These are phyloP conservation scores for Rosa lucieae DNA, from an alignment of 306 rosid genomes.

Conservation along the genomic window DNA sequence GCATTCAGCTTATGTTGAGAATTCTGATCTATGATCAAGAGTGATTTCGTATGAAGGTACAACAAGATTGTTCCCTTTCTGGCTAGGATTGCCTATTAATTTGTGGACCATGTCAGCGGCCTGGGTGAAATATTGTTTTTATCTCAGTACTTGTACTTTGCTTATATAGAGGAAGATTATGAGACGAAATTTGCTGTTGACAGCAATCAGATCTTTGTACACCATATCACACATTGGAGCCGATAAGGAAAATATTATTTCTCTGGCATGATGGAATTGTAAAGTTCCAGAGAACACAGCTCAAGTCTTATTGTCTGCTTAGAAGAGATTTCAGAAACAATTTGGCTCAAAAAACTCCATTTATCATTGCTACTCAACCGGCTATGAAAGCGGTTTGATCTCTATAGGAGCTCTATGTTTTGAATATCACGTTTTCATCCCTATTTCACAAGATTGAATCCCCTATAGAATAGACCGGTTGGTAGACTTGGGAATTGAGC, in stretches of 20 bases:
- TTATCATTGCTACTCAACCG: no score
- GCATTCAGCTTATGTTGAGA: conserved; percentile 49
- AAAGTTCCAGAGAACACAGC: neutral
- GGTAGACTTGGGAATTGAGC: no score
- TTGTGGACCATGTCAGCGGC: neutral
- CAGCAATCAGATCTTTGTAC: neutral
- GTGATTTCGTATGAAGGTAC: neutral
- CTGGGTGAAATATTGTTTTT: neutral
- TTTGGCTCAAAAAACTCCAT: no score
- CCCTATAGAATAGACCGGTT: no score
- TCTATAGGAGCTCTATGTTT: no score
- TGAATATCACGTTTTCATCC: no score
- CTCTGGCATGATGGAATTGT: neutral
- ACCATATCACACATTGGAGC: neutral
- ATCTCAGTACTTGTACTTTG: neutral
- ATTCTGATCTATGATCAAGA: neutral
- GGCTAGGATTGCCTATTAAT: neutral
- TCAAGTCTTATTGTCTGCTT: neutral
- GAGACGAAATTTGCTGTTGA: neutral
- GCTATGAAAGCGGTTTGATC: no score
- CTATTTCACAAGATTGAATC: no score
- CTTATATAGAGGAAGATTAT: neutral
- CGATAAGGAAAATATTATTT: neutral
- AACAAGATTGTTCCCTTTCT: neutral
- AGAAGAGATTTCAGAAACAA: neutral